Conservation (phyloP, 768 basidiomycete species). For the Russula lepida region DNA sequence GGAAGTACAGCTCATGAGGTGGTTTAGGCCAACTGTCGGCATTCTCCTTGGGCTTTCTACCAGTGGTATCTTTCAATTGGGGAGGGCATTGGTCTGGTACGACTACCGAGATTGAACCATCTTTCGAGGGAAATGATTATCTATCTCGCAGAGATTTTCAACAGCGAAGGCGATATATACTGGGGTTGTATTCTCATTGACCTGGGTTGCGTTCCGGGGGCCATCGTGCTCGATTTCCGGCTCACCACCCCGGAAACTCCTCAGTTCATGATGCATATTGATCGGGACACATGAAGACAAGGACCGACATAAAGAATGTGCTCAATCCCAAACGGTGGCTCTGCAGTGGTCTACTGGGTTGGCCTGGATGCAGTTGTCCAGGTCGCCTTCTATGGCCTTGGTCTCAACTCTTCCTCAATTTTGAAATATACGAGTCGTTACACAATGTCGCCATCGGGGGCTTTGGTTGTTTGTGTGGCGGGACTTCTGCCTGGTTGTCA, state of each 20-base stretch:
- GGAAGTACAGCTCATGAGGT: too few species aligned
- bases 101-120: too few species aligned
- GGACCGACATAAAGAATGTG: slow-evolving; percentile 62
- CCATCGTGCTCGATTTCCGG: slow-evolving; percentile 82
- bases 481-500: slow-evolving; percentile 81
- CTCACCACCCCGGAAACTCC: slow-evolving; percentile 90
- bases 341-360: slow-evolving; percentile 32
- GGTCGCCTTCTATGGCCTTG: slow-evolving; percentile 85
- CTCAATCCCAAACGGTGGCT: slow-evolving; percentile 30
- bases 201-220: slow-evolving; percentile 75
- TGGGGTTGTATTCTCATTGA: slow-evolving; percentile 85
- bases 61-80: too few species aligned
- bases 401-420: slow-evolving; percentile 73
- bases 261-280: slow-evolving; percentile 87
- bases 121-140: too few species aligned
- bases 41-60: too few species aligned
- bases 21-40: too few species aligned
- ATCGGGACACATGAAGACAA: slow-evolving; percentile 69
- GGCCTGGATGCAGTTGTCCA: slow-evolving; percentile 53
- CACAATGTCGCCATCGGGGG: slow-evolving; percentile 64
- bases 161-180: too few species aligned
- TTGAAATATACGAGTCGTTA: slow-evolving; percentile 48
- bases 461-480: slow-evolving; percentile 60
- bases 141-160: too few species aligned
- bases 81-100: too few species aligned